A percentile compares a stretch with the other conserved stretches of the same genome.
These are phyloP conservation scores for Mycena pura DNA, from an alignment of 768 basidiomycete species.

Conservation along the genomic window DNA sequence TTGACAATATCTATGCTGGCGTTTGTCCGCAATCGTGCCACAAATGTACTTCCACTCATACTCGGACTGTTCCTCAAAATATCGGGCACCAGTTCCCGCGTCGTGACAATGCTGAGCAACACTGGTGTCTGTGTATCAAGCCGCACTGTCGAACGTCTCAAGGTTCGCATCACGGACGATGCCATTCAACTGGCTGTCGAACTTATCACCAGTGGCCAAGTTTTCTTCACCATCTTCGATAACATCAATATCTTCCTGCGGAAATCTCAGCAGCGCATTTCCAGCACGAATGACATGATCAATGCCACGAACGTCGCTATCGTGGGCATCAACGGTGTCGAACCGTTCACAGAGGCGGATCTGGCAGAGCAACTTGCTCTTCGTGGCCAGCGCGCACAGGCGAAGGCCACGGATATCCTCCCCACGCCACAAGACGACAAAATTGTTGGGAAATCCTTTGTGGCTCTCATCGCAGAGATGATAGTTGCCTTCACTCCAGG, in stretches of 20 bases:
- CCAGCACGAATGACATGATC: constrained; percentile 37
- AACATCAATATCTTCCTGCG: constrained; percentile 41
- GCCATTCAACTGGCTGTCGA: constrained; percentile 29
- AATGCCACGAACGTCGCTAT: constrained; percentile 34
- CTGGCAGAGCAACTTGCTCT: constrained; percentile 19
- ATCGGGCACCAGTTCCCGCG: constrained; percentile 34
- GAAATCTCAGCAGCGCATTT: constrained; percentile 37
- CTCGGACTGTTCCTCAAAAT: constrained; percentile 40
- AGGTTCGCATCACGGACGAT: constrained; percentile 31
- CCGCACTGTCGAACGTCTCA: constrained; percentile 35
- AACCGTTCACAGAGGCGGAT: constrained; percentile 9
- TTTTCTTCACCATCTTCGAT: constrained; percentile 34
- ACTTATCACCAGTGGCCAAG: constrained; percentile 30
- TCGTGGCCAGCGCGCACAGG: constrained; percentile 23
- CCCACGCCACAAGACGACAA: constrained; percentile 26
- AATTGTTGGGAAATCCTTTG: constrained; percentile 20
- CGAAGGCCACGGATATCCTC: constrained; percentile 25
- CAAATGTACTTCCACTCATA: constrained; percentile 35
- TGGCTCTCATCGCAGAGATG: constrained; percentile 14
- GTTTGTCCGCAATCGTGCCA: constrained; percentile 34
- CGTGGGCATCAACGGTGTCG: constrained; percentile 17
- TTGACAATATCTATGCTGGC: constrained; percentile 28
- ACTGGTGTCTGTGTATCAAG: constrained; percentile 34
- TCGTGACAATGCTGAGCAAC: constrained; percentile 35
- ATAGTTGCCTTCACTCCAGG: constrained; percentile 26